Base-by-base conservation (phyloP, 331 rosid species). In the Malus hybrid region DNA sequence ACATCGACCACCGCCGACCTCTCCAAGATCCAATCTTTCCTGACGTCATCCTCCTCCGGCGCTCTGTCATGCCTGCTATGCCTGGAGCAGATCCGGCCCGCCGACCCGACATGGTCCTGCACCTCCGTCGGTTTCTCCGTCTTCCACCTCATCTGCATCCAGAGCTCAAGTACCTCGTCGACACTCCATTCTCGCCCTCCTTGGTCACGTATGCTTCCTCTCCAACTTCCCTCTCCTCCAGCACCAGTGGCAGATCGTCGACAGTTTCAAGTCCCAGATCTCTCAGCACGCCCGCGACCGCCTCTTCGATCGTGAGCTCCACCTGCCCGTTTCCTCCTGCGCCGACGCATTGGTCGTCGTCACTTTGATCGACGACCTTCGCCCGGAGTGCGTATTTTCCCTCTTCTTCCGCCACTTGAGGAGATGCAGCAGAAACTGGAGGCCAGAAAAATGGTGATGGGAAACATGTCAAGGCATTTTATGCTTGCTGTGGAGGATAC, bases 31-130 rank as follows among this genome's bases (percentile, higher is more conserved):
- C 97, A 89, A 63, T 86, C 97, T 6, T 94, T 94, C 85, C 96
- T 94, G 50, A 86, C 90, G 0, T 85, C 97, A 56, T 92, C 99
- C 50, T 91, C 99, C 80, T 85, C 97, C 83, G 99, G 99, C 69
- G 99, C 99, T 1, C 86, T 92, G 2, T 92, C 97, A 0, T 94
- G 99, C 78, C 72, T 94, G 76, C 92, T 94, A 18, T 94, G 99
- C 84, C 97, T 94, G 59, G 99, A 94, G 50, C 97, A 97, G 59
- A 92, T 94, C 87, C 83, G 86, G 39, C 92, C 76, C 72, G 72
- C 88, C 54, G 93, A 94, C 8, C 97, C 96, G 36, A 90, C 97
- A 2, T 94, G 99, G 99, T 92, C 99, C 60, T 94, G 99, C 83
- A 56, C 80, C 74, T 87, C 97, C 31, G 89, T 94, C 76, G 92